Base-by-base conservation (phyloP, 805 yeast species). In the Grigorovia transvaalensis region DNA sequence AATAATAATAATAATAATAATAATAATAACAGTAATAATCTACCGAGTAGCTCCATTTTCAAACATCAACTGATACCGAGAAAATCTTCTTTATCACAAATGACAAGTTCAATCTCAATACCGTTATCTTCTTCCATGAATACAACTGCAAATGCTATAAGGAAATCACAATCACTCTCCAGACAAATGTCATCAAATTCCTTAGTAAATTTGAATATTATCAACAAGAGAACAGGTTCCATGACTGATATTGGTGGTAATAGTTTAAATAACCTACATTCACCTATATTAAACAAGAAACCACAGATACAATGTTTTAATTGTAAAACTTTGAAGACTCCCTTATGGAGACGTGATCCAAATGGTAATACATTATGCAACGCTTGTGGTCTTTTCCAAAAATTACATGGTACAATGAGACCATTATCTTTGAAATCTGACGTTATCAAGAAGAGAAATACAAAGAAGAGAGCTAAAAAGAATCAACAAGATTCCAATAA, bases 351-450 rank as follows among this genome's bases (percentile, higher is more conserved):
- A 59, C 75, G 97, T 48, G 88, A 88, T 60, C 89, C 95, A 0
- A 87, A 86, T 53, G 97, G 97, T 1, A 84, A 87, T 61, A 95
- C 96, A 0, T 72, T 91, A 53, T 91, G 98, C 71, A 91, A 91
- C 67, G 98, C 99, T 0, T 91, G 99, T 72, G 99, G 98, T 0
- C 72, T 91, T 54, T 91, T 91, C 60, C 76, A 87, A 62, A 91
- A 91, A 67, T 73, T 91, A 23, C 98, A 91, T 62, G 98, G 97
- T n/a, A 91, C 88, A 3, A 95, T 88, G 55, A 74, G 98, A 53
- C 99, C 99, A 0, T 72, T 91, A 49, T 85, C 95, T 13, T 73
- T 90, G 60, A 90, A 89, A 64, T 86, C 97, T 0, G 96, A 90
- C 65, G 93, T 90, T 1, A 90, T 91, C 51, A 88, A 89, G 67